Percentiles rank a stretch among this genome's conserved stretches.
phyloP scores from a whole-genome alignment of 1,284 basidiomycete species.

The Pseudozyma hubeiensis region DNA sequence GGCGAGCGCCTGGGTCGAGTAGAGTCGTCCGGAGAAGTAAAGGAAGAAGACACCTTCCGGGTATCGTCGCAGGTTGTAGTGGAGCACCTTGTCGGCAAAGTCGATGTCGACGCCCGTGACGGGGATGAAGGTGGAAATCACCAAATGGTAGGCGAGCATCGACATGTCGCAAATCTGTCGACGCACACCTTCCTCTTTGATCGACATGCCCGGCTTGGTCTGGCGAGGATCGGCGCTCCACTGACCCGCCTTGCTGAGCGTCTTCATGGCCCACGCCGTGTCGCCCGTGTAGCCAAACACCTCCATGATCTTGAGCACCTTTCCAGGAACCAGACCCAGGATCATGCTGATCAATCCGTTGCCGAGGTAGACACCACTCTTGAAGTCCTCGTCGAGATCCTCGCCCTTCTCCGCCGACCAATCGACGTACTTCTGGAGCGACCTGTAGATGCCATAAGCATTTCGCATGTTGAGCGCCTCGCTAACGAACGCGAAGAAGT shows the following conservation, averaged over 20 bases:
- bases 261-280: constrained; percentile 56
- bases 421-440: constrained; percentile 65
- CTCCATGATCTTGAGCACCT: constrained; percentile 68
- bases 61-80: constrained; percentile 65
- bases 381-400: constrained; percentile 64
- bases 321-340: constrained; percentile 65
- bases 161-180: constrained; percentile 65
- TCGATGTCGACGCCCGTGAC: constrained; percentile 65
- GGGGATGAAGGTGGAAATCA: constrained; percentile 67
- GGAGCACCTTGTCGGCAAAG: constrained; percentile 66
- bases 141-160: constrained; percentile 64
- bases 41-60: constrained; percentile 68
- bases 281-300: constrained; percentile 67
- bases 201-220: constrained; percentile 44
- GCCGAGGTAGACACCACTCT: constrained; percentile 66
- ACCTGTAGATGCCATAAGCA: constrained; percentile 67
- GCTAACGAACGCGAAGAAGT: constrained; percentile 64
- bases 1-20: constrained; percentile 64
- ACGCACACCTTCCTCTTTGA: constrained; percentile 54
- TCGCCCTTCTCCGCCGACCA: constrained; percentile 57
- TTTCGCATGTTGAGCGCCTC: constrained; percentile 68
- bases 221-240: constrained; percentile 51
- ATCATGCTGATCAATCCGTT: constrained; percentile 67
- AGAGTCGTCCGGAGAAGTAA: constrained; percentile 67
- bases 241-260: constrained; percentile 56